These are phyloP conservation scores for Podila horticola DNA, from an alignment of 192 early-diverging fungal species.

Conservation along the genomic window DNA sequence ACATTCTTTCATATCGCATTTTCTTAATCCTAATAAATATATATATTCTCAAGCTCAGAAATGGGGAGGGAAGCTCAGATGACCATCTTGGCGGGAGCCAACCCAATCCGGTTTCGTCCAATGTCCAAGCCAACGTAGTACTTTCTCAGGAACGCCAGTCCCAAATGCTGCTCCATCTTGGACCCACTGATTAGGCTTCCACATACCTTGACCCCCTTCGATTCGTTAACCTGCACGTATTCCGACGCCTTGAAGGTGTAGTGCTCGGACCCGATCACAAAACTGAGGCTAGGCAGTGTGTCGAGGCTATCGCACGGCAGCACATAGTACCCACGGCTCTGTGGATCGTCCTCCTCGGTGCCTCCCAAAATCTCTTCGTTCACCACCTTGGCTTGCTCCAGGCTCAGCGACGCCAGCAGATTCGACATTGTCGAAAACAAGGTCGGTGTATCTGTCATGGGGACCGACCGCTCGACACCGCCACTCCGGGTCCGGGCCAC, in stretches of 20 bases:
- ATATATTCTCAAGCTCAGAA: too few relatives aligned
- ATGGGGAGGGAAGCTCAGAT: background rate
- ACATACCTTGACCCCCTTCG: too few relatives aligned
- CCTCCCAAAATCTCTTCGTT: constrained; percentile 70
- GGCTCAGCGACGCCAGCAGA: constrained; percentile 59
- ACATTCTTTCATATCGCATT: too few relatives aligned
- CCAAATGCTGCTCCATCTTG: constrained; percentile 45
- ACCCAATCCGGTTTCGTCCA: constrained; percentile 72
- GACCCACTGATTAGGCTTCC: too few relatives aligned
- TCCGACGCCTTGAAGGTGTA: constrained; percentile 71
- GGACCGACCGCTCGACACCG: too few relatives aligned
- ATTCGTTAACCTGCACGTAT: constrained; percentile 21
- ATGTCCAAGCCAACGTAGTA: constrained; percentile 77
- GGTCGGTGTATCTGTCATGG: too few relatives aligned
- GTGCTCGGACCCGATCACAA: constrained; percentile 79
- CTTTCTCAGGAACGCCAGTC: constrained; percentile 83
- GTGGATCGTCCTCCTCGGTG: constrained; percentile 80
- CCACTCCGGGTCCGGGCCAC: too few relatives aligned
- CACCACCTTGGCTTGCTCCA: constrained; percentile 82
- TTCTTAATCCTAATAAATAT: too few relatives aligned
- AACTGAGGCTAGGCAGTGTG: constrained; percentile 75
- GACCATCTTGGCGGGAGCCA: constrained; percentile 40
- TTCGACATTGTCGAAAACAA: too few relatives aligned
- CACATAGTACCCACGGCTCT: constrained; percentile 76
- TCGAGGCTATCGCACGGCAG: constrained; percentile 84